Conservation (phyloP, 129 eudicot species). For the Centaurea solstitialis region DNA sequence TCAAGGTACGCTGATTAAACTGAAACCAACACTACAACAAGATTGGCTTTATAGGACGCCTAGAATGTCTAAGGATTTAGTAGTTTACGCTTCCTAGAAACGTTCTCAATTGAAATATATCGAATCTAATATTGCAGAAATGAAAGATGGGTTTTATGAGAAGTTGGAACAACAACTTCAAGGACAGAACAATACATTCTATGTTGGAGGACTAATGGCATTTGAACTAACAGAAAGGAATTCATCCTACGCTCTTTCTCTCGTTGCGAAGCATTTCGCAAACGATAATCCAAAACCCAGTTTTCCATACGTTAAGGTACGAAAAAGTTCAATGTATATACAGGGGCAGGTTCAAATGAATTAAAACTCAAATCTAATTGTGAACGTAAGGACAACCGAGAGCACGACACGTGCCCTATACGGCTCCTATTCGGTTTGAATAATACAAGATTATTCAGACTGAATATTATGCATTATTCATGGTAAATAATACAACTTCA, state of each 20-base stretch:
- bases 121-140: conserved; percentile 31
- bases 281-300: conserved; percentile 31
- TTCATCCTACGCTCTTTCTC: conserved; percentile 42
- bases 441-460: no score
- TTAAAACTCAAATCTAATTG: no score
- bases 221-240: conserved; percentile 58
- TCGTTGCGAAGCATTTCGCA: conserved; percentile 42
- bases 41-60: no score
- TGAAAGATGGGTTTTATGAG: conserved; percentile 55
- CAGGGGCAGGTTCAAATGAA: no score
- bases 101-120: background rate
- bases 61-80: no score
- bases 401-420: no score
- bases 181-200: conserved; percentile 45
- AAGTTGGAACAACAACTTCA: conserved; percentile 46
- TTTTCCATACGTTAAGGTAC: conserved; percentile 49
- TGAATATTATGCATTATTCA: no score
- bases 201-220: conserved; percentile 49
- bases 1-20: conserved; percentile 29
- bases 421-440: no score
- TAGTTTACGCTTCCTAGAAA: background rate
- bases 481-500: no score
- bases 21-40: background rate
- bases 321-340: background rate
- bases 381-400: no score